Evolutionary conservation across 371 early-diverging fungal genomes (phyloP).

Genomic region (Mucor mucedo): DNA sequence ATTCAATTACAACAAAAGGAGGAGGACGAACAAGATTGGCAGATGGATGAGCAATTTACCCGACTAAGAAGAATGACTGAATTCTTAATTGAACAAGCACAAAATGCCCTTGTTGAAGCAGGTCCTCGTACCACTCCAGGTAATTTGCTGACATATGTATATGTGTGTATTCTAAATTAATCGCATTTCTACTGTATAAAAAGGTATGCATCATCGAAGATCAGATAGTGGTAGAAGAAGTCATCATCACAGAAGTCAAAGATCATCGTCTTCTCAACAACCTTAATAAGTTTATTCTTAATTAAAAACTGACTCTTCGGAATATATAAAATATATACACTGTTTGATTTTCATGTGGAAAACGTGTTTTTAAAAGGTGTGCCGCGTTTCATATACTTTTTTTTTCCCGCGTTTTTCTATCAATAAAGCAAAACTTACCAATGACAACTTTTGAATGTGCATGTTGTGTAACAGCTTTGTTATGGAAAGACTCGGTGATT

Average conservation of each 20-base stretch:
- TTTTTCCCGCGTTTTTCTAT: too few relatives aligned
- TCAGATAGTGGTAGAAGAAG: not conserved
- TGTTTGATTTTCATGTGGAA: too few relatives aligned
- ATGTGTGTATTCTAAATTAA: not conserved
- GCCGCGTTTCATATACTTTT: too few relatives aligned
- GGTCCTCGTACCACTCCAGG: conserved; percentile 27
- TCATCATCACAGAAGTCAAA: not conserved
- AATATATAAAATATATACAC: too few relatives aligned
- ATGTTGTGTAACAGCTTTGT: too few relatives aligned
- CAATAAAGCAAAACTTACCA: too few relatives aligned
- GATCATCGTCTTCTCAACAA: not conserved
- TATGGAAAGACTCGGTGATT: too few relatives aligned
- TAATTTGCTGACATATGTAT: not conserved
- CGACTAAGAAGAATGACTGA: conserved; percentile 40
- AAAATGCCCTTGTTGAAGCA: conserved; percentile 35
- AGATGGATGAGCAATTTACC: conserved; percentile 40
- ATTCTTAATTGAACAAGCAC: conserved; percentile 37
- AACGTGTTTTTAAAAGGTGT: too few relatives aligned
- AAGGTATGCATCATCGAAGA: not conserved
- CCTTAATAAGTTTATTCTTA: too few relatives aligned
- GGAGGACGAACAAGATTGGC: conserved; percentile 34
- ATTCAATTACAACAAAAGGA: not conserved
- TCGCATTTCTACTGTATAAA: not conserved
- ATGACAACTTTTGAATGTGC: too few relatives aligned
- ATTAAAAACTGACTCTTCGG: too few relatives aligned